A percentile compares a stretch with the other conserved stretches of the same genome.
Conservation (phyloP, 2,329 filamentous ascomycete species). For the Colletotrichum sp. region DNA sequence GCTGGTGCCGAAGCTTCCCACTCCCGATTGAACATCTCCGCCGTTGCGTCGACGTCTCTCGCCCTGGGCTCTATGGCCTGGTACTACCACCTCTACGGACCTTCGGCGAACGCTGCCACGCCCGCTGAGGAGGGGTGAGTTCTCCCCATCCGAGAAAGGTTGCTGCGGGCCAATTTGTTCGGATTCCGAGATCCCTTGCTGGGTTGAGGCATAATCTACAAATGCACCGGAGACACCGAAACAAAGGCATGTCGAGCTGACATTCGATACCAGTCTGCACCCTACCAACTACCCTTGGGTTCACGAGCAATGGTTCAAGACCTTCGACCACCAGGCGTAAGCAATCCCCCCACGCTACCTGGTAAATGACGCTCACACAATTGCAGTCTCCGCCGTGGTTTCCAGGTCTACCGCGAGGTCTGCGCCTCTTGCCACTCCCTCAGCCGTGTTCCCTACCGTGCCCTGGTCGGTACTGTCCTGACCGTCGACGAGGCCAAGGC, state of each 20-base stretch:
- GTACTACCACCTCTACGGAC: slow-evolving; percentile 97
- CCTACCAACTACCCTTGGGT: slow-evolving; percentile 94
- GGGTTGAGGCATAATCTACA: slow-evolving; percentile 23
- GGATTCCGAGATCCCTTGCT: slow-evolving; percentile 1
- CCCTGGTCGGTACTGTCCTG: slow-evolving; percentile 88
- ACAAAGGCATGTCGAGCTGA: slow-evolving; percentile 4
- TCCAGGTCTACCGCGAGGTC: slow-evolving; percentile 99
- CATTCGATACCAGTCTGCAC: slow-evolving; percentile 72
- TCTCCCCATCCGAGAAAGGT: neutral
- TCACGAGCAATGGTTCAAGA: slow-evolving; percentile 89
- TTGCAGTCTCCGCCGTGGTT: slow-evolving; percentile 92
- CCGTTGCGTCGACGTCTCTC: slow-evolving; percentile 83
- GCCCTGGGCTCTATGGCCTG: slow-evolving; percentile 90
- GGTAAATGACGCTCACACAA: slow-evolving; percentile 15
- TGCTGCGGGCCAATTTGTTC: slow-evolving; percentile 6
- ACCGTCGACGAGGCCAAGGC: slow-evolving; percentile 98
- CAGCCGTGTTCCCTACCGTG: slow-evolving; percentile 89
- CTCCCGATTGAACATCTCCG: slow-evolving; percentile 85
- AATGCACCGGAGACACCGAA: slow-evolving; percentile 1
- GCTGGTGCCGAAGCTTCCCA: slow-evolving; percentile 73
- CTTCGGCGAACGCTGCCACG: slow-evolving; percentile 86
- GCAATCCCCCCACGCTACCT: slow-evolving; percentile 33
- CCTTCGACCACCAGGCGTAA: slow-evolving; percentile 96
- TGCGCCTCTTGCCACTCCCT: slow-evolving; percentile 98
- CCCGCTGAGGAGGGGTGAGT: slow-evolving; percentile 98